Base-by-base conservation (phyloP, 257 asterid species). In the Fraxinus excelsior region DNA sequence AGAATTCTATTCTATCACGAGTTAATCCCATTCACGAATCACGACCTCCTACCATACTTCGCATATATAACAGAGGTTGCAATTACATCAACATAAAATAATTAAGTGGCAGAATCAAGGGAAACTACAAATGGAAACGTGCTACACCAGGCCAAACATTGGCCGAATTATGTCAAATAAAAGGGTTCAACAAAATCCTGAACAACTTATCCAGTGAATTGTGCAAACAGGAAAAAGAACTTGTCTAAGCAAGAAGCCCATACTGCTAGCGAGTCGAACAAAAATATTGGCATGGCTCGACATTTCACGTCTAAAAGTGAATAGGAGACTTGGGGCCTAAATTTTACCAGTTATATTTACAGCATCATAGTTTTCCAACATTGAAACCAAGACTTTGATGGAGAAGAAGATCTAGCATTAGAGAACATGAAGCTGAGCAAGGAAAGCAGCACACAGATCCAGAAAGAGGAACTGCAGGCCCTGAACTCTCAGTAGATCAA, bases 371-470 rank as follows among this genome's bases (percentile, higher is more conserved):
- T 46, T 14, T 46, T 46, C 56, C 56, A 3, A 13, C n/a, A 46
- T 46, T 46, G 56, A 46, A 46, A 46, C 56, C 21, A 14, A 29
- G 77, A 40, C 74, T 29, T 60, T 31, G 73, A 42, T 18, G 44
- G 26, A 31, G 38, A 76, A 31, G 38, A 76, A 29, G 71, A 62
- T 71, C 70, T 21, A 40, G 35, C 28, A 64, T 90, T 82, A 92
- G 19, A 89, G 97, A 26, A 94, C 97, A 2, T 90, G 91, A 75
- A 94, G 97, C 91, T 92, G 96, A 37, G 96, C 90, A 69, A 92
- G 97, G 67, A 94, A 91, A 65, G 99, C 95, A 5, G 97, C 94
- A 77, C 97, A 94, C 25, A 94, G 89, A 75, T 94, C 96, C 82
- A 94, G 88, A 79, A 92, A 94, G 67, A 91, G 92, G 74, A 92